Percentiles rank a stretch among this genome's conserved stretches.
Conservation (phyloP, 192 early-diverging fungal species). For the Lobosporangium transversale region DNA sequence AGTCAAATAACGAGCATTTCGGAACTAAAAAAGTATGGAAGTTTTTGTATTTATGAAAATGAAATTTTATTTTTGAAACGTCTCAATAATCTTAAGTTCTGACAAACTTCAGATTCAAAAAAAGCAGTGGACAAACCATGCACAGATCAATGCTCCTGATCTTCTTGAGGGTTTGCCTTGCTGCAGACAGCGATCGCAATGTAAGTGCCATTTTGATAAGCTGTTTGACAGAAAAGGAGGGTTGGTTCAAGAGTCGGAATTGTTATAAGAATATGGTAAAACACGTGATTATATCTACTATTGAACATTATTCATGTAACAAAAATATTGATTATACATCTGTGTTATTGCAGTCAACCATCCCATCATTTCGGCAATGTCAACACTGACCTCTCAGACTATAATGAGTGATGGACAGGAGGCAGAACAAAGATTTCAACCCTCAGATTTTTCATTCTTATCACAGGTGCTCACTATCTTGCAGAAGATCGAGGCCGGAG, state of each 20-base stretch:
- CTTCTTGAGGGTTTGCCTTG: not conserved
- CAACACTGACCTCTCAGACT: not conserved
- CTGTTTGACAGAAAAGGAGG: not conserved
- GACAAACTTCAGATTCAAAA: too few species aligned
- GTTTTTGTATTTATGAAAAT: not conserved
- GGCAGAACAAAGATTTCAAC: conserved; percentile 38
- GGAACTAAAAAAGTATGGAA: not conserved
- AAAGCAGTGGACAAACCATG: too few species aligned
- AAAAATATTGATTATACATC: too few species aligned
- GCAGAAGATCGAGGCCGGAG: conserved; percentile 37
- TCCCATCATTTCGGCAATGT: not conserved
- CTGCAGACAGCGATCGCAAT: not conserved
- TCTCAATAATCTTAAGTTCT: too few species aligned
- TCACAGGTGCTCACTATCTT: conserved; percentile 44
- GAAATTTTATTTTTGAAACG: too few species aligned
- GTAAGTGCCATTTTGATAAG: not conserved
- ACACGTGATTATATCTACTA: too few species aligned
- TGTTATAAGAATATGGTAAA: too few species aligned
- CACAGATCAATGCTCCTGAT: not conserved
- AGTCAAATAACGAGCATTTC: not conserved
- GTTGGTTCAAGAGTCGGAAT: too few species aligned
- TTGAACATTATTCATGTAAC: too few species aligned
- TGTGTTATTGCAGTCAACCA: too few species aligned
- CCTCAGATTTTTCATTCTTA: conserved; percentile 51
- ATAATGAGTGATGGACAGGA: conserved; percentile 10